A percentile compares a stretch with the other conserved stretches of the same genome.
Evolutionary conservation across 257 asterid genomes (phyloP).

Genomic region (Rauvolfia tetraphylla): DNA sequence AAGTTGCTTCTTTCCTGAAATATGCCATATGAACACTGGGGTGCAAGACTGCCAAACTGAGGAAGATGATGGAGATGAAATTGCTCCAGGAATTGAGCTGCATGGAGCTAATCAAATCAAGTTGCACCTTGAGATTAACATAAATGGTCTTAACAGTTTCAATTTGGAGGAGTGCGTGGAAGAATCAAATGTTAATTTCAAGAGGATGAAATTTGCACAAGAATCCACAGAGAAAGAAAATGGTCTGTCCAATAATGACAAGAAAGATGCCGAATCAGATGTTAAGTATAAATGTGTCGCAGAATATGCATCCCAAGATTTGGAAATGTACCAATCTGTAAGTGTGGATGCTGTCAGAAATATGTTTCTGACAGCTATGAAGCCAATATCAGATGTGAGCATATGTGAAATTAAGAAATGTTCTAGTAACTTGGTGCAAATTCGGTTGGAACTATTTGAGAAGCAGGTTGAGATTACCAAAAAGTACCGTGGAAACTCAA

Average conservation of each 20-base stretch:
- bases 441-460: constrained; percentile 27
- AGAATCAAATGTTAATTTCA: constrained; percentile 25
- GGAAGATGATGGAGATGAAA: not conserved
- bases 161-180: constrained; percentile 25
- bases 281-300: constrained; percentile 6
- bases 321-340: not conserved
- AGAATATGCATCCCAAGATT: not conserved
- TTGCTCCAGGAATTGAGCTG: constrained; percentile 4
- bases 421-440: constrained; percentile 17
- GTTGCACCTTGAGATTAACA: constrained; percentile 28
- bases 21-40: not conserved
- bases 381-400: constrained; percentile 3
- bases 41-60: constrained; percentile 3
- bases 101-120: constrained; percentile 23
- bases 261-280: not conserved
- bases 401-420: constrained; percentile 19
- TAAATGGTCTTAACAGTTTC: constrained; percentile 16
- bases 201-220: constrained; percentile 17
- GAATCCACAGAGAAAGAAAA: not conserved
- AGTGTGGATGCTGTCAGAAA: constrained; percentile 16
- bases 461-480: constrained; percentile 27
- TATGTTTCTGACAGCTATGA: constrained; percentile 22
- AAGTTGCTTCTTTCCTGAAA: constrained; percentile 28
- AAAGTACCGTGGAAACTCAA: constrained; percentile 27
- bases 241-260: not conserved